Conservation (phyloP, 805 yeast genomes). For the Metschnikowia chrysomelidarum region DNA sequence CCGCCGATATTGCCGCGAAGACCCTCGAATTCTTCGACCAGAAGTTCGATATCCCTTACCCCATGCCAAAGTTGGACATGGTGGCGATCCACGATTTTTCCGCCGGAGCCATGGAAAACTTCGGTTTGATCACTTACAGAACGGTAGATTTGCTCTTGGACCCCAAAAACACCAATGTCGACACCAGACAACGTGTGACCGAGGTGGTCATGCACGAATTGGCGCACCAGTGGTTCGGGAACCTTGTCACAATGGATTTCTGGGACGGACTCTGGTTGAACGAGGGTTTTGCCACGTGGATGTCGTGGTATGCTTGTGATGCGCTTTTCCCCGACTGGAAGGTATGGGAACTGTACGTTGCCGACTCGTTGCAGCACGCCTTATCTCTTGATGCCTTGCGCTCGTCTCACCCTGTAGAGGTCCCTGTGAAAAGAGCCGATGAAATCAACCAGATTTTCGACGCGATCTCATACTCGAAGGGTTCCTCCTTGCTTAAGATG, state of each 20-base stretch:
- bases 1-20: conserved; percentile 73
- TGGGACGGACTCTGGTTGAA: conserved; percentile 90
- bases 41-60: conserved; percentile 72
- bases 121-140: conserved; percentile 78
- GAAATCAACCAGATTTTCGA: conserved; percentile 84
- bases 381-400: conserved; percentile 74
- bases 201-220: conserved; percentile 87
- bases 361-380: conserved; percentile 74
- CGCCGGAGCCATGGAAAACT: conserved; percentile 90
- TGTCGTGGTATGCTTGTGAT: conserved; percentile 84
- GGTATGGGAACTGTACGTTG: conserved; percentile 81
- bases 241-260: conserved; percentile 88
- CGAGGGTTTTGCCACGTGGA: conserved; percentile 90
- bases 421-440: conserved; percentile 73
- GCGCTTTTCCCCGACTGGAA: conserved; percentile 80
- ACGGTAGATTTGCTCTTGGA: conserved; percentile 72
- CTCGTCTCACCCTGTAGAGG: conserved; percentile 84
- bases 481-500: conserved; percentile 78
- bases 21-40: conserved; percentile 71
- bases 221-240: conserved; percentile 93
- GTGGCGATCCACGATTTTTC: conserved; percentile 82
- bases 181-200: conserved; percentile 70
- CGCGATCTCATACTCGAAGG: conserved; percentile 80
- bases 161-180: conserved; percentile 63
- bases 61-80: conserved; percentile 77